Conservation (phyloP, 106 monocot genomes). For the Dendrobium catenatum region DNA sequence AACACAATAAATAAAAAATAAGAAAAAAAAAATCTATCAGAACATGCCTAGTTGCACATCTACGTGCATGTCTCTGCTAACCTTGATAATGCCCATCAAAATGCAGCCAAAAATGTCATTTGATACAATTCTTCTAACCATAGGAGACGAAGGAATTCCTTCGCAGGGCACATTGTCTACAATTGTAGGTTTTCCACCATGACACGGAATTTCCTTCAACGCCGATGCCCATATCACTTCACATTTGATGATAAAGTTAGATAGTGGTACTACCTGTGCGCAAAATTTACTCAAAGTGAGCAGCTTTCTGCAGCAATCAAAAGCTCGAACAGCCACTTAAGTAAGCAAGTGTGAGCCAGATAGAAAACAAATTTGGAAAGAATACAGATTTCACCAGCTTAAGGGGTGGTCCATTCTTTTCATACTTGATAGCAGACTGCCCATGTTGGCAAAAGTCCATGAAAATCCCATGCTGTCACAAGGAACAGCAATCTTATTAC, state of each 20-base stretch:
- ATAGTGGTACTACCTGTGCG: constrained; percentile 61
- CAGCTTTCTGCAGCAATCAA: not conserved
- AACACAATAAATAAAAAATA: not conserved
- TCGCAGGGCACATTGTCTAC: constrained; percentile 15
- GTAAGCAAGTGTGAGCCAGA: not conserved
- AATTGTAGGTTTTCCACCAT: constrained; percentile 6
- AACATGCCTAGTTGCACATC: not conserved
- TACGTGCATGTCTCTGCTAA: constrained; percentile 14
- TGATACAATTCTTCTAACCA: constrained; percentile 54
- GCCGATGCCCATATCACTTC: constrained; percentile 44
- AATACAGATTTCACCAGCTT: constrained; percentile 44
- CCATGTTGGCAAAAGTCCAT: constrained; percentile 65
- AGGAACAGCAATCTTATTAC: constrained; percentile 5
- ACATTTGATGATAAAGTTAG: constrained; percentile 59
- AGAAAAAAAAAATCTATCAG: not conserved
- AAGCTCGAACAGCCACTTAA: not conserved
- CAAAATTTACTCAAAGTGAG: not conserved
- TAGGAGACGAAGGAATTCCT: constrained; percentile 26
- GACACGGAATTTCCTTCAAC: constrained; percentile 14
- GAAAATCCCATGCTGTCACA: constrained; percentile 60
- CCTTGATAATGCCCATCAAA: constrained; percentile 71
- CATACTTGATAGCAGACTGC: constrained; percentile 8
- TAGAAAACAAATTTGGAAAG: not conserved
- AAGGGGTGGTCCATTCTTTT: constrained; percentile 11
- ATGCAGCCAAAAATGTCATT: constrained; percentile 63